Evolutionary conservation across 129 eudicot species (phyloP).

Genomic region (Tanacetum coccineum): DNA sequence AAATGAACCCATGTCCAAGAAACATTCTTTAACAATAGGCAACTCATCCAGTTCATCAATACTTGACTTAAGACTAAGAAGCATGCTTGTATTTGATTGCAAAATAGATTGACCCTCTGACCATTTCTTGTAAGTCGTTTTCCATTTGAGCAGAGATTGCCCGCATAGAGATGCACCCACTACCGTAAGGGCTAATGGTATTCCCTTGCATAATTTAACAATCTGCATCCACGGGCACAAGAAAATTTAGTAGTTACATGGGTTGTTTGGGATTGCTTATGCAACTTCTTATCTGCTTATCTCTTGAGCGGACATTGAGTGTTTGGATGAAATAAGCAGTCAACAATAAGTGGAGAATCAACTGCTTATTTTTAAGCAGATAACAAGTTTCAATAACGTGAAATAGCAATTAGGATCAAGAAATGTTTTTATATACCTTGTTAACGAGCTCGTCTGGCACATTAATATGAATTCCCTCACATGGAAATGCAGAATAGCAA

Average conservation of each 20-base stretch:
- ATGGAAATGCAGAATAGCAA: slow-evolving; percentile 25
- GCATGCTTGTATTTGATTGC: slow-evolving; percentile 8
- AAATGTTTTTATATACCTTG: no score
- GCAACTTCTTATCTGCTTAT: no score
- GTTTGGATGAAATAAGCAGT: background rate
- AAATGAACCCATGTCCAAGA: slow-evolving; percentile 40
- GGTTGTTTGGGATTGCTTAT: no score
- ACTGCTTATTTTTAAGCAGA: no score
- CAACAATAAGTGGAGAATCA: no score
- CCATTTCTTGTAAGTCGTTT: slow-evolving; percentile 13
- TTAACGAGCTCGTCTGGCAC: slow-evolving; percentile 25
- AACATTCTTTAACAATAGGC: slow-evolving; percentile 26
- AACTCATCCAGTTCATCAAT: slow-evolving; percentile 35
- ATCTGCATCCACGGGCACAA: slow-evolving; percentile 24
- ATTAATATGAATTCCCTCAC: background rate
- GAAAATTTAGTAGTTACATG: background rate
- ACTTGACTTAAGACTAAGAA: slow-evolving; percentile 21
- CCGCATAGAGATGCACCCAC: slow-evolving; percentile 35
- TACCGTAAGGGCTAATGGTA: slow-evolving; percentile 32
- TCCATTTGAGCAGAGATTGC: slow-evolving; percentile 20
- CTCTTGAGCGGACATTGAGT: no score
- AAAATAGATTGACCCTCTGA: slow-evolving; percentile 22
- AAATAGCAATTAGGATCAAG: no score
- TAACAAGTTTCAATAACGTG: no score
- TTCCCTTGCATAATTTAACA: slow-evolving; percentile 29